Percentiles rank a stretch among this genome's conserved stretches.
Conservation (phyloP, 1,284 basidiomycete species). For the Ustilago vetiveriae region DNA sequence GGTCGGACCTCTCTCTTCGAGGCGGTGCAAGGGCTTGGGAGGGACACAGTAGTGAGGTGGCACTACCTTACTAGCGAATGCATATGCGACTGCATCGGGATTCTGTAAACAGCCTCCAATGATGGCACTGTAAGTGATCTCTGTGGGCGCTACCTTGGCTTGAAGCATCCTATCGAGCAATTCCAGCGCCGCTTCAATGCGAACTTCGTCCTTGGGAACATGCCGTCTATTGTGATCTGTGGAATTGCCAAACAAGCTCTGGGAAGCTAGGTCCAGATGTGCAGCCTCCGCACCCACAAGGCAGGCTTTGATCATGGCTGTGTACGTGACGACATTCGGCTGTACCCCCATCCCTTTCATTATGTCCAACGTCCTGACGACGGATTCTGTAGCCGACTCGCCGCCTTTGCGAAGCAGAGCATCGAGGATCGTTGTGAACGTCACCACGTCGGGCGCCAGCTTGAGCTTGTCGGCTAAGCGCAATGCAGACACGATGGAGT, state of each 20-base stretch:
- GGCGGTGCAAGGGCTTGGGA: constrained; percentile 15
- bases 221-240: background rate
- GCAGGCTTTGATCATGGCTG: constrained; percentile 61
- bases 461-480: constrained; percentile 34
- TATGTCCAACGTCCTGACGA: constrained; percentile 44
- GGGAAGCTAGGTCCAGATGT: constrained; percentile 23
- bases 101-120: constrained; percentile 41
- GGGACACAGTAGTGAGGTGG: constrained; percentile 13
- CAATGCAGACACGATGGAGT: constrained; percentile 35
- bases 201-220: constrained; percentile 4
- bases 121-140: constrained; percentile 54
- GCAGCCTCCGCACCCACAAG: constrained; percentile 34
- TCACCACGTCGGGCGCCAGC: constrained; percentile 56
- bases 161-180: constrained; percentile 55
- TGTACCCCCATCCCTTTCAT: constrained; percentile 52
- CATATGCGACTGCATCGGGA: constrained; percentile 27
- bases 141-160: constrained; percentile 46
- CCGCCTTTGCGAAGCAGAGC: constrained; percentile 48
- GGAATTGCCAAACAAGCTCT: constrained; percentile 17
- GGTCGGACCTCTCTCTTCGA: constrained; percentile 16
- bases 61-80: constrained; percentile 6
- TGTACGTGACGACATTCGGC: constrained; percentile 55
- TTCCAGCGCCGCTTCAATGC: constrained; percentile 50
- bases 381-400: constrained; percentile 32
- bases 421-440: constrained; percentile 60